Base-by-base conservation (phyloP, 805 yeast species). In the Yarrowia sp. region DNA sequence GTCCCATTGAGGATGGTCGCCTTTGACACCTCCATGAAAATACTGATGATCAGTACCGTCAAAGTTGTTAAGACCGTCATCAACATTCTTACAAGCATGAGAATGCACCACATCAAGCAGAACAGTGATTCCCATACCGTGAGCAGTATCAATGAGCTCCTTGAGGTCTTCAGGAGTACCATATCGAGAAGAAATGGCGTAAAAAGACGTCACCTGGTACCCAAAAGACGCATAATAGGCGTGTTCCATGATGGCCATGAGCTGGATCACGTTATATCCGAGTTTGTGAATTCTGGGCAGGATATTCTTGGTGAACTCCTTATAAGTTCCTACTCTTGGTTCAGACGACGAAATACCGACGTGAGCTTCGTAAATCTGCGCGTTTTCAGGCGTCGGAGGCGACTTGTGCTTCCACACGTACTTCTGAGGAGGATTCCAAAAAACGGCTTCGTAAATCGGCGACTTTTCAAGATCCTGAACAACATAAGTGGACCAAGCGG, bases 171-270 rank as follows among this genome's bases (percentile, higher is more conserved):
- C 98, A 1, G 99, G 98, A 0, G 97, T 85, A 33, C 99, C 99
- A 71, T 81, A 95, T 68, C 99, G 83, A 8, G 98, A 92, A 63
- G 95, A 86, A 28, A 84, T 81, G 1, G 98, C 98, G 74, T 89
- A 93, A 74, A 93, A 95, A 66, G 88, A 89, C 22, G 98, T 92
- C 32, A 93, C 86, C 76, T 93, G 99, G 75, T 93, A 93, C n/a
- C 99, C 99, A 74, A 93, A 93, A 1, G 97, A 90, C 0, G 98
- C 99, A 75, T 93, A 93, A 74, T 93, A 93, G 1, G 99, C 98
- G 75, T 93, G 99, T 76, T 93, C 99, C 99, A 93, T 93, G 48
- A 93, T 83, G 0, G 99, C 98, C 99, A 93, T 93, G 73, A 93
- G 81, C 77, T 93, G 99, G 71, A 93, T 88, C 4, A 96, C 86